phyloP scores from a whole-genome alignment of 495 filamentous ascomycete genomes.

The Ramalina intermedia region DNA sequence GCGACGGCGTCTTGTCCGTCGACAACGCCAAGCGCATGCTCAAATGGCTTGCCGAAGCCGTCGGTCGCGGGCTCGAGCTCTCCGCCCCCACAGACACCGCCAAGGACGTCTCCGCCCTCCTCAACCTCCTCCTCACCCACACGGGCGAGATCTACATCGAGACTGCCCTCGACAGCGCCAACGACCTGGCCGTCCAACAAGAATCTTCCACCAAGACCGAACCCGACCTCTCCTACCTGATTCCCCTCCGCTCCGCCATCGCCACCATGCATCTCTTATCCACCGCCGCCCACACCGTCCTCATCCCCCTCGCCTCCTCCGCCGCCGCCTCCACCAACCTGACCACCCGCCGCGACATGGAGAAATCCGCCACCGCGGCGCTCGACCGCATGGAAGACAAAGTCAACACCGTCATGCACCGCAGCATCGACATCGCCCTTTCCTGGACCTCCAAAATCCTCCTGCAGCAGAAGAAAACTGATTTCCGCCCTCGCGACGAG shows the following conservation, averaged over 20 bases:
- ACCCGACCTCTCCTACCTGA: conserved; percentile 77
- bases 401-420: conserved; percentile 71
- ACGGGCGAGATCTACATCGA: conserved; percentile 95
- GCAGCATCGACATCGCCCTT: conserved; percentile 68
- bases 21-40: conserved; percentile 90
- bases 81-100: conserved; percentile 75
- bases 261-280: conserved; percentile 86
- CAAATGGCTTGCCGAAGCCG: conserved; percentile 92
- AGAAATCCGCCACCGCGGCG: conserved; percentile 59
- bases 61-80: conserved; percentile 83
- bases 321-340: conserved; percentile 77
- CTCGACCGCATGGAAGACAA: conserved; percentile 76
- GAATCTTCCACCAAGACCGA: conserved; percentile 58
- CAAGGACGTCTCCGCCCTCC: conserved; percentile 79
- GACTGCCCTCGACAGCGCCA: conserved; percentile 67
- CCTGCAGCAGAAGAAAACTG: conserved; percentile 70
- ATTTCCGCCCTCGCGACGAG: conserved; percentile 82
- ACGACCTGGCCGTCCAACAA: conserved; percentile 59
- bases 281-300: conserved; percentile 73
- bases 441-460: conserved; percentile 67
- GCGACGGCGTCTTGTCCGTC: conserved; percentile 71
- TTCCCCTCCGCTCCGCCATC: conserved; percentile 62
- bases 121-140: conserved; percentile 69
- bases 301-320: conserved; percentile 80
- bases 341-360: conserved; percentile 79